phyloP scores from a whole-genome alignment of 2,329 filamentous ascomycete genomes.

The Hypoxylon sp. region DNA sequence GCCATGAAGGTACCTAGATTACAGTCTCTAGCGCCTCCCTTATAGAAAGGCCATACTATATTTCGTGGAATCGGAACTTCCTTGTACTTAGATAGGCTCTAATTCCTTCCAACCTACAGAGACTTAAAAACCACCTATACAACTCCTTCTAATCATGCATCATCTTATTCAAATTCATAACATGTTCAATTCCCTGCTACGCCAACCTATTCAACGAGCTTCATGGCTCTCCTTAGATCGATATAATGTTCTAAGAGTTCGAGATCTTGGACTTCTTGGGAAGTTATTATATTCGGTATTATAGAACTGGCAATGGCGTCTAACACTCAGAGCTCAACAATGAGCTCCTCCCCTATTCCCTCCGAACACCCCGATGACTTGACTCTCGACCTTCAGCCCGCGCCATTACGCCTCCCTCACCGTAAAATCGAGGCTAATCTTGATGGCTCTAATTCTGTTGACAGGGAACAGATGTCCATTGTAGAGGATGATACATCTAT shows the following conservation, averaged over 20 bases:
- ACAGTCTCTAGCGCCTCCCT: not conserved
- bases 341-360: conserved; percentile 44
- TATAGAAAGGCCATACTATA: not conserved
- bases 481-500: conserved; percentile 3
- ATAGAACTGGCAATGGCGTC: conserved; percentile 41
- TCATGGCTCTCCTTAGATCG: conserved; percentile 21
- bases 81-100: not conserved
- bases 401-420: conserved; percentile 47
- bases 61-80: conserved; percentile 9
- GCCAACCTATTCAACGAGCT: conserved; percentile 10
- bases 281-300: conserved; percentile 40
- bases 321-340: conserved; percentile 26
- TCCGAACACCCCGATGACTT: conserved; percentile 32
- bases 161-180: conserved; percentile 4
- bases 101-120: not conserved
- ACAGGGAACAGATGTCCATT: not conserved
- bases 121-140: not conserved
- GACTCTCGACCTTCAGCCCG: conserved; percentile 41
- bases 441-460: conserved; percentile 24
- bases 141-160: not conserved
- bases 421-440: conserved; percentile 33
- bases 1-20: not conserved
- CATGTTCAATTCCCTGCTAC: not conserved
- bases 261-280: conserved; percentile 43
- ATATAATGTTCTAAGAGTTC: conserved; percentile 28